Evolutionary conservation across 176 grass and related monocot species (phyloP).

Genomic region (Pharus latifolius): DNA sequence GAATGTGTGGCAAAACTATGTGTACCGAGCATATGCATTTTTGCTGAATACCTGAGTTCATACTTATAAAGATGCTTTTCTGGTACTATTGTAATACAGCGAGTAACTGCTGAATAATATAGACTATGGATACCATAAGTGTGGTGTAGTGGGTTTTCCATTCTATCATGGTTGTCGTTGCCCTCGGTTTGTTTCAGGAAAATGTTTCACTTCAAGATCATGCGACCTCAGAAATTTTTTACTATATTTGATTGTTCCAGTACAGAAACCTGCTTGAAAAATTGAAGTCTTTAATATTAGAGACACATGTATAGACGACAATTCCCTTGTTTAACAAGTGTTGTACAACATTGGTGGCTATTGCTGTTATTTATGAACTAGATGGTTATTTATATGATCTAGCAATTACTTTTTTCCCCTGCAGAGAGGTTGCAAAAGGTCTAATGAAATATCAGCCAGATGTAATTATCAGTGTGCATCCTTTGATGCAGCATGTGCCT

Average conservation of each 20-base stretch:
- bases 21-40: not conserved
- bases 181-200: not conserved
- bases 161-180: not conserved
- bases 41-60: not conserved
- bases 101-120: not conserved
- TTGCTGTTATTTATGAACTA: not conserved
- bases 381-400: conserved; percentile 12
- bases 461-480: conserved; percentile 99
- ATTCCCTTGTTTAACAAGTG: not conserved
- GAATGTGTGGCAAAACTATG: not conserved
- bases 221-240: too few species aligned
- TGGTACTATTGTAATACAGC: not conserved
- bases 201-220: not conserved
- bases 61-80: not conserved
- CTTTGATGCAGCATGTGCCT: conserved; percentile 98
- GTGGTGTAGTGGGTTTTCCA: not conserved
- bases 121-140: not conserved
- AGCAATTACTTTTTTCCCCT: not conserved
- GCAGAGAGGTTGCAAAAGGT: conserved; percentile 94
- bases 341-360: not conserved
- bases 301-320: not conserved
- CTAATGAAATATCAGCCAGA: conserved; percentile 97
- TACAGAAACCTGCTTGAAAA: not conserved
- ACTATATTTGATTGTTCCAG: too few species aligned
- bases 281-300: not conserved